Base-by-base conservation (phyloP, 2,329 filamentous ascomycete genomes). In the Emericellopsis cladophorae region DNA sequence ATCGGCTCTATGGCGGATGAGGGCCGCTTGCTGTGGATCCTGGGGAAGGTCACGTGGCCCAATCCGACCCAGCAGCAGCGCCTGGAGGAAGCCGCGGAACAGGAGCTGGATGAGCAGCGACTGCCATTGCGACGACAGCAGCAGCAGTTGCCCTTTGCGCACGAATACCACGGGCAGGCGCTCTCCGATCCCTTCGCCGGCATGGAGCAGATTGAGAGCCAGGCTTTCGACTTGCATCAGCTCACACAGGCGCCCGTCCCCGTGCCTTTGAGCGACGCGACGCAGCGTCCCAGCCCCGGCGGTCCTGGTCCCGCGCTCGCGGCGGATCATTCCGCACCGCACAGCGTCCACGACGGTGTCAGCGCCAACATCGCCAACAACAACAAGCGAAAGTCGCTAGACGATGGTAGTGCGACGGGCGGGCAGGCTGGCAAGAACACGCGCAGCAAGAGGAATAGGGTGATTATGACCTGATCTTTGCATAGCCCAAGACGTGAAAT, bases 391-490 rank as follows among this genome's bases (percentile, higher is more conserved):
- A 62, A 62, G 54, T 59, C 58, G 14, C 54, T 63, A 9, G 65
- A 66, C 31, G 68, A 69, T 32, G 65, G 59, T 1, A 64, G 58
- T 1, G 49, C 48, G 12, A 48, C 46, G 26, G 12, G 26, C 26
- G 26, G 9, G 3, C 26, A 29, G 15, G 44, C 48, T 12, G 50
- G 56, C 15, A 73, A 69, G 54, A 69, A 72, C 58, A 73, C 74
- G 56, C 60, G 74, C 49, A 76, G 71, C 55, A 79, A 78, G 54
- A 67, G 74, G 44, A 79, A 78, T 48, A 60, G 74, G 53, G 70
- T 74, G 49, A 59, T 68, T 67, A 22, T 35, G 32, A 15, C n/a
- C 32, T 35, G 32, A 11, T 33, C 31, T n/a, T 35, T 40, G 35
- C 16, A 31, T 35, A 39, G 21, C 18, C 39, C 31, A 21, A 21